A percentile compares a stretch with the other conserved stretches of the same genome.
Conservation (phyloP, 495 filamentous ascomycete genomes). For the Letharia lupina region DNA sequence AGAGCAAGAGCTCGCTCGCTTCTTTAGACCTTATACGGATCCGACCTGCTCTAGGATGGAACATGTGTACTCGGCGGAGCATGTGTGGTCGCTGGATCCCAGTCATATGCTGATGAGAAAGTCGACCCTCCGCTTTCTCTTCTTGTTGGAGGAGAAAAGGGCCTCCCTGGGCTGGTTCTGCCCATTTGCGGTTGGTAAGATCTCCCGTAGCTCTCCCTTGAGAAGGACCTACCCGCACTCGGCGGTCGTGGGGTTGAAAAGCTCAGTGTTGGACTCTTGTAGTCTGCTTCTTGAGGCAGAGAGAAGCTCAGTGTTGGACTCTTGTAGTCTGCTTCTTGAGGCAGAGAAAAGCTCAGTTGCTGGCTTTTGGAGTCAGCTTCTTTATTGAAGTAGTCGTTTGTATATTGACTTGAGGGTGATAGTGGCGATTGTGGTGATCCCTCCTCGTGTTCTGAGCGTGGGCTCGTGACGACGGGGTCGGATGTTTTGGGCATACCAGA, state of each 20-base stretch:
- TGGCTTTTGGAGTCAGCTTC: constrained; percentile 22
- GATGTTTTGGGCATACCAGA: constrained; percentile 33
- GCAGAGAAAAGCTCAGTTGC: constrained; percentile 10
- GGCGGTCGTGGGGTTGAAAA: constrained; percentile 47
- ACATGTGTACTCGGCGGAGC: constrained; percentile 32
- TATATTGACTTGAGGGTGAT: constrained; percentile 29
- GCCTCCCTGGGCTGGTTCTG: background rate
- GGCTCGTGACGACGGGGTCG: constrained; percentile 36
- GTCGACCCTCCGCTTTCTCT: constrained; percentile 6
- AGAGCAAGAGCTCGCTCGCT: background rate
- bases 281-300: constrained; percentile 37
- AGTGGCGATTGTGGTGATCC: constrained; percentile 30
- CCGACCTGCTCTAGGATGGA: constrained; percentile 9
- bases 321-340: constrained; percentile 42
- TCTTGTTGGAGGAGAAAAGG: constrained; percentile 5
- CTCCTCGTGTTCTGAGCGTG: constrained; percentile 1
- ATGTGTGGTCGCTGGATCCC: constrained; percentile 35
- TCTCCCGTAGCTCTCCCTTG: constrained; percentile 6
- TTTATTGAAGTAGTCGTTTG: constrained; percentile 29
- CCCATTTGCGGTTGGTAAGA: constrained; percentile 4
- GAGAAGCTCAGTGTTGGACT: constrained; percentile 35
- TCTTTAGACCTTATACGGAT: background rate
- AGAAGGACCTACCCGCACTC: constrained; percentile 6
- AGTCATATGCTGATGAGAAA: constrained; percentile 23
- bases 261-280: constrained; percentile 48